Conservation (phyloP, 768 basidiomycete species). For the Asterophora lycoperdoides region DNA sequence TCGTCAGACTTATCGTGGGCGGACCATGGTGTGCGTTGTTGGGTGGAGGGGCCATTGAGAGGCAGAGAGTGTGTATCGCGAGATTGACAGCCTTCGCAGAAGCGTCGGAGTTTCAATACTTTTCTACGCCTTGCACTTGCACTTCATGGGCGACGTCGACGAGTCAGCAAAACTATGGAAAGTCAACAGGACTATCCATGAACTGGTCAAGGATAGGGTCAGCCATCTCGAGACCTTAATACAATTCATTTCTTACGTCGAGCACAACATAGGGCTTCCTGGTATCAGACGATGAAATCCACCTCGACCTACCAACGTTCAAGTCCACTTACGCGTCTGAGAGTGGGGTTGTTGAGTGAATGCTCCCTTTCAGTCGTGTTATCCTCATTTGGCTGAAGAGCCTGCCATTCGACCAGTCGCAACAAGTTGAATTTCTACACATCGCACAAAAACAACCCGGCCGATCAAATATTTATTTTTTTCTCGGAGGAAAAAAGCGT, state of each 20-base stretch:
- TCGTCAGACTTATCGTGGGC: constrained; percentile 42
- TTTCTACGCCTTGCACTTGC: constrained; percentile 19
- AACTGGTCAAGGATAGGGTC: constrained; percentile 93
- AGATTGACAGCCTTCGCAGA: background rate
- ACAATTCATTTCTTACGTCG: constrained; percentile 21
- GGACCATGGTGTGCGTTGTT: constrained; percentile 29
- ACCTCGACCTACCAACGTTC: constrained; percentile 82
- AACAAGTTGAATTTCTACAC: constrained; percentile 89
- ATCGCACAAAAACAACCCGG: constrained; percentile 57
- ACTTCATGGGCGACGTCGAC: constrained; percentile 64
- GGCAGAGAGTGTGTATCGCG: background rate
- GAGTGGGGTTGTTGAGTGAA: constrained; percentile 82
- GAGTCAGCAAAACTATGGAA: constrained; percentile 91
- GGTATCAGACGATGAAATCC: constrained; percentile 92
- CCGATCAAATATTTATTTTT: constrained; percentile 87
- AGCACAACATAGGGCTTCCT: constrained; percentile 69
- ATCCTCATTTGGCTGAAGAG: constrained; percentile 4
- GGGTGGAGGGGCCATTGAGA: constrained; percentile 42
- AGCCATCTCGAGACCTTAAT: constrained; percentile 22
- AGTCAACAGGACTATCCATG: constrained; percentile 93
- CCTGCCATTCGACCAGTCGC: constrained; percentile 51
- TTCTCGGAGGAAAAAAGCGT: constrained; percentile 96
- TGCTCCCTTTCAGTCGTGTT: constrained; percentile 17
- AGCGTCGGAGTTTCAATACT: constrained; percentile 56
- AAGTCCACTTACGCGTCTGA: constrained; percentile 65